Evolutionary conservation across 2,329 filamentous ascomycete species (phyloP).

Genomic region (Colletotrichum falcatum): DNA sequence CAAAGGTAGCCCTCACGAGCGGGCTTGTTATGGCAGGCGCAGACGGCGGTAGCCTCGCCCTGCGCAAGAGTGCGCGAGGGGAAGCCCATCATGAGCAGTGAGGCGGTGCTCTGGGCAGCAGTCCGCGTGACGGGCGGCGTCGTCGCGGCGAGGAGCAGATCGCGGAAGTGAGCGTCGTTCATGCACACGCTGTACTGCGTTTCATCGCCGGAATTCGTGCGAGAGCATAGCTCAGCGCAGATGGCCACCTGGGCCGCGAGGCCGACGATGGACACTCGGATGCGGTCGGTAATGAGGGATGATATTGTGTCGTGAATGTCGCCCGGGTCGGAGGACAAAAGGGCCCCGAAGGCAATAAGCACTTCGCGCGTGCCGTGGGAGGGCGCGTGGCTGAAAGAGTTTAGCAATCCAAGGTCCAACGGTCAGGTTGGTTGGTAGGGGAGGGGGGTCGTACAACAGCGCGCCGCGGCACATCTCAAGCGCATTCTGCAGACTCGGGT

Average conservation of each 20-base stretch:
- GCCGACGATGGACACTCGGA: conserved; percentile 90
- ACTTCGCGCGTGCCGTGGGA: conserved; percentile 94
- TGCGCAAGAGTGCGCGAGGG: conserved; percentile 85
- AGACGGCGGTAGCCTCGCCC: conserved; percentile 75
- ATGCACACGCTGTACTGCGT: conserved; percentile 85
- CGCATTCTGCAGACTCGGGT: conserved; percentile 90
- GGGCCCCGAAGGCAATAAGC: conserved; percentile 89
- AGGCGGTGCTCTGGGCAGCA: conserved; percentile 67
- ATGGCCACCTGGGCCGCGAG: conserved; percentile 93
- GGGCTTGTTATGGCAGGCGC: conserved; percentile 89
- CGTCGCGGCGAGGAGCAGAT: conserved; percentile 88
- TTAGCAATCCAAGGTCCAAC: conserved; percentile 22
- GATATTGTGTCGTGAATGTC: conserved; percentile 94
- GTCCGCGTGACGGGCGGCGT: conserved; percentile 88
- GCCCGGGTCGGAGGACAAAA: conserved; percentile 90
- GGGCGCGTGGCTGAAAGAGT: conserved; percentile 78
- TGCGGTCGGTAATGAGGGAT: conserved; percentile 81
- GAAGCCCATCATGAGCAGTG: conserved; percentile 97
- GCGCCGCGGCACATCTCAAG: conserved; percentile 94
- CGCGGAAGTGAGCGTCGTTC: conserved; percentile 80
- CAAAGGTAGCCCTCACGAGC: conserved; percentile 89
- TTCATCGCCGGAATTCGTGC: conserved; percentile 85
- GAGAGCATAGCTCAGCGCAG: conserved; percentile 87
- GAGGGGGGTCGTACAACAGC: conserved; percentile 72
- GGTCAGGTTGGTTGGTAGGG: neutral